Evolutionary conservation across 2,329 filamentous ascomycete genomes (phyloP), one percentile per base, ranked within the genome.

Genomic region (Cryphonectria nitschkei): DNA sequence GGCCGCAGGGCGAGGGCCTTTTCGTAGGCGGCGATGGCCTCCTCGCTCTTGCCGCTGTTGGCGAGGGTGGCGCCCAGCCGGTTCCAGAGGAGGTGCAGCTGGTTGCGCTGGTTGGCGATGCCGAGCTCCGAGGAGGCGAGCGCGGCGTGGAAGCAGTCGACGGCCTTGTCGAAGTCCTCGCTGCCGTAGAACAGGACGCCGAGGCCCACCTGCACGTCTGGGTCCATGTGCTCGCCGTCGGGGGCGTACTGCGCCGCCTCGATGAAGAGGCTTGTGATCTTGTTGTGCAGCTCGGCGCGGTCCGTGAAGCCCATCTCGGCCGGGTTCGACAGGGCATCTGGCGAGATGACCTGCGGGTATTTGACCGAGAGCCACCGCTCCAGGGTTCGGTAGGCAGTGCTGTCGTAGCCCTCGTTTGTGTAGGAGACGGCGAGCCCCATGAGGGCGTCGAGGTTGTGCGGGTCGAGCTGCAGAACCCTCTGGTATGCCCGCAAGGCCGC

Each of bases 371-470:
- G 87, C 96, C 96, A 99, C 74, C 95, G 93, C 83, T 99, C 96
- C 19, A 99, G 87, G 13, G 95, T 98, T 68, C 95, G 90, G 85
- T 98, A 99, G 64, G 96, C 95, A 29, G 95, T 97, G 78, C 93
- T 95, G 82, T 99, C 96, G 82, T 98, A 99, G 73, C 95, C 96
- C 83, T 99, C 96, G 82, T 99, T 99, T 64, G 96, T 99, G 82
- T 99, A 99, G 6, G 93, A 97, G 29, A 99, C 95, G 19, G 95
- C 94, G 67, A 99, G 85, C 1, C 94, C 95, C 95, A 99, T 98
- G 62, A 99, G 87, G 0, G 95, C 95, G 72, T 93, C 89, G 29
- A 97, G 87, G 78, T 97, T 98, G 77, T 90, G 91, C 0, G 94
- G 91, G 76, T 98, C 95, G 39, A 96, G 85, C 80, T 95, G 95